Evolutionary conservation across 208 protist species (phyloP).

Genomic region (Acanthamoeba castellanii): DNA sequence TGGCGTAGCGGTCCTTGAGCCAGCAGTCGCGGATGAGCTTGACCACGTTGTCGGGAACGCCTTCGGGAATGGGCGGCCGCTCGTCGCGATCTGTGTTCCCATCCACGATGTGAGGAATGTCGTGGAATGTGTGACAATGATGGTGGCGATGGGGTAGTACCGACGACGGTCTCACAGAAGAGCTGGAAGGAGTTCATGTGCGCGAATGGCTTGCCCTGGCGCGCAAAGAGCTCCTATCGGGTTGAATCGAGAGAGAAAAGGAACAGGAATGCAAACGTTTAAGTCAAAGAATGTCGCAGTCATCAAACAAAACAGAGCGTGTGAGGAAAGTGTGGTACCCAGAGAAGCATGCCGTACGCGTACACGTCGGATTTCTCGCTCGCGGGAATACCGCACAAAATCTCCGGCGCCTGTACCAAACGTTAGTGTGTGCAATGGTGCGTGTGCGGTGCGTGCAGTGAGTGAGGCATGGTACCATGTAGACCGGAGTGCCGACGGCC

Average conservation of each 20-base stretch:
- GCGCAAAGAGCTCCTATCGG: neutral
- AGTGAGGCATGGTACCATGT: neutral
- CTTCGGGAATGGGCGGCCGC: constrained; percentile 27
- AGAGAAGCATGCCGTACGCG: constrained; percentile 41
- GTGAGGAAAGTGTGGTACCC: neutral
- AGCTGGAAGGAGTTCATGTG: constrained; percentile 11
- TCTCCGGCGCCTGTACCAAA: neutral
- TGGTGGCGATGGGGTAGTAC: neutral
- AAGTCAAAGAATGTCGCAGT: too few species aligned
- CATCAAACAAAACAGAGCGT: neutral
- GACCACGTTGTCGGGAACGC: neutral
- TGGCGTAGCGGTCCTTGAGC: constrained; percentile 32
- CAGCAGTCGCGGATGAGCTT: constrained; percentile 54
- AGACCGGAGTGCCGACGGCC: constrained; percentile 58
- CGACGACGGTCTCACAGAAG: constrained; percentile 32
- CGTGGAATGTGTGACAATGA: neutral
- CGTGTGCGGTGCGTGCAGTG: neutral
- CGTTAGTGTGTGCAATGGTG: too few species aligned
- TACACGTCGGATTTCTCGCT: constrained; percentile 49
- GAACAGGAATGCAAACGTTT: too few species aligned
- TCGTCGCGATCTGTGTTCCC: neutral
- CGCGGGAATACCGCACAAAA: constrained; percentile 35
- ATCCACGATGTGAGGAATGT: neutral
- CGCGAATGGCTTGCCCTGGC: neutral
- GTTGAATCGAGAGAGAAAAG: too few species aligned